A percentile compares a stretch with the other conserved stretches of the same genome.
phyloP scores from a whole-genome alignment of 768 basidiomycete genomes.

The Psilocybe azurescens region DNA sequence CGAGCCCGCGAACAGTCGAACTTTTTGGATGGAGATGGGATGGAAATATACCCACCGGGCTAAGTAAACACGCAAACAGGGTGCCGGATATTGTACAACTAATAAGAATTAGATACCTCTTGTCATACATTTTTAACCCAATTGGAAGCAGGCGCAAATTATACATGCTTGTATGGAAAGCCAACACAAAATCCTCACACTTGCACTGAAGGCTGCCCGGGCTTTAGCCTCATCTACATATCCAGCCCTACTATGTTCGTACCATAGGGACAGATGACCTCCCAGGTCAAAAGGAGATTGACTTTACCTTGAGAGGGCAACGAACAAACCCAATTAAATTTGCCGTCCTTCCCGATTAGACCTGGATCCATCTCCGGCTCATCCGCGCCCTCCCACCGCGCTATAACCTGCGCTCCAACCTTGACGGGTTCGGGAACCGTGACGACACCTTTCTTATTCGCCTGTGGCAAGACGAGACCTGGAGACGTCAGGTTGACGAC shows the following conservation, averaged over 20 bases:
- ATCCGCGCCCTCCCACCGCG: slow-evolving; percentile 43
- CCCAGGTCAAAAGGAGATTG: slow-evolving; percentile 37
- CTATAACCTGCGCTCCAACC: slow-evolving; percentile 32
- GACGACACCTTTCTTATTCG: slow-evolving; percentile 9
- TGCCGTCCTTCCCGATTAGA: slow-evolving; percentile 36
- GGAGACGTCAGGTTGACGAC: slow-evolving; percentile 46
- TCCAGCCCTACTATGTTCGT: slow-evolving; percentile 27
- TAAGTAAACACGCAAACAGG: not conserved
- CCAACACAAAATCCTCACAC: not conserved
- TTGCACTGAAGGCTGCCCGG: not conserved
- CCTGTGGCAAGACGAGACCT: slow-evolving; percentile 26
- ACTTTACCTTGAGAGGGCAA: slow-evolving; percentile 38
- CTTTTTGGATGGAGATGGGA: not conserved
- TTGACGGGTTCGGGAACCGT: slow-evolving; percentile 25
- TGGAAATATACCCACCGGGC: not conserved
- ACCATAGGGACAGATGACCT: slow-evolving; percentile 34
- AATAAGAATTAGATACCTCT: not conserved
- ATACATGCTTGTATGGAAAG: not conserved
- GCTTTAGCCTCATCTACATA: not conserved
- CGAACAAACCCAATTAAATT: slow-evolving; percentile 37
- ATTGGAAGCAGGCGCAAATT: too few relatives aligned
- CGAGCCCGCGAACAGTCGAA: not conserved
- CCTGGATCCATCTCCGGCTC: slow-evolving; percentile 24
- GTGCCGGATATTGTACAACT: not conserved
- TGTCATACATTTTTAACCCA: not conserved